Evolutionary conservation across 1,284 basidiomycete genomes (phyloP), one percentile per base, ranked within the genome.

Genomic region (Takashimella koratensis): DNA sequence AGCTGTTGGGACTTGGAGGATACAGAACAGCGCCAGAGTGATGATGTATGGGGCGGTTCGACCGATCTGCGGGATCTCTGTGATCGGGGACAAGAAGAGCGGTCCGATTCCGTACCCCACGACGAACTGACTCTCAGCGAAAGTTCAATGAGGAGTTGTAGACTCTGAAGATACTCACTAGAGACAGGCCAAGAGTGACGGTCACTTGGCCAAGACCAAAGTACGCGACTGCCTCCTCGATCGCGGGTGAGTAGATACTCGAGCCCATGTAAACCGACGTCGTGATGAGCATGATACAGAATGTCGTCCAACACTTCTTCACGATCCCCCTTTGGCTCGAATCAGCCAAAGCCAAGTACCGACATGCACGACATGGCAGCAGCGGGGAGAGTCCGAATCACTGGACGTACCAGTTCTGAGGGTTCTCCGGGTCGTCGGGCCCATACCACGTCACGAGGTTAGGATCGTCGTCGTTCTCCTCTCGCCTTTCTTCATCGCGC

Each of bases 371-470:
- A 13, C 11, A 12, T 5, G 26, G 4, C 13, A 19, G 22, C 21
- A 21, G 13, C 13, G 19, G n/a, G 23, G 20, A 8, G 19, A 16
- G 24, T 20, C 12, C 10, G n/a, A n/a, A n/a, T n/a, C n/a, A n/a
- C 22, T 5, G 16, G 16, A 47, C 51, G 47, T 42, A 61, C 63
- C 63, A 65, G 27, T 64, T 64, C 68, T 81, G 81, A 0, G 86
- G 86, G 67, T 88, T 86, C 43, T 75, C 72, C 5, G 80, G 81
- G 67, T 85, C 83, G 45, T 82, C 73, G 0, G 82, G 81, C 2
- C 82, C 82, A 46, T 85, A 82, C 83, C 84, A 86, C 10, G 42
- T 22, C 8, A n/a, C 42, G 11, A 60, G 42, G 20, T 69, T 46
- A 11, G 53, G 55, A 22, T 55, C 57, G 19, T 60, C 45, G 22